A percentile compares a stretch with the other conserved stretches of the same genome.
Evolutionary conservation across 1,139 yeast genomes (phyloP).

Genomic region (Geotrichum restrictum): DNA sequence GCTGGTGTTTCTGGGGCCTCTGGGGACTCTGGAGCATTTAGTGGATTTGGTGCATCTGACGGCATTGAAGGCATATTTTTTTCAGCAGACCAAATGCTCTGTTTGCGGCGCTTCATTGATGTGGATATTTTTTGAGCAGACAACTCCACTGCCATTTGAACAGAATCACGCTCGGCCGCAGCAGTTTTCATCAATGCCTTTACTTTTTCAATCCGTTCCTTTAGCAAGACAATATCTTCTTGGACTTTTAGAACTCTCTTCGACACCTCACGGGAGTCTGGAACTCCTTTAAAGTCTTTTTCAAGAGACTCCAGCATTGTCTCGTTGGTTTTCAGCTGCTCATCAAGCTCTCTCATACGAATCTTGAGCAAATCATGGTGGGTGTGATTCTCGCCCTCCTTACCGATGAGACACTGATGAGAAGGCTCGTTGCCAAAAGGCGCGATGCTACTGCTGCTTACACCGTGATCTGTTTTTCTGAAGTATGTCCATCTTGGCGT

Average conservation of each 20-base stretch:
- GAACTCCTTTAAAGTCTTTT: constrained; percentile 29
- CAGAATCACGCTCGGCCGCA: background rate
- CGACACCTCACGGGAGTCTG: constrained; percentile 28
- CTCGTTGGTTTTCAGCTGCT: constrained; percentile 43
- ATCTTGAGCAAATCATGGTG: constrained; percentile 34
- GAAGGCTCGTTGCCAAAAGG: constrained; percentile 69
- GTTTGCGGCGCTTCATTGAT: constrained; percentile 7
- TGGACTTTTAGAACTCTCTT: constrained; percentile 34
- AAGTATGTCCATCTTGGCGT: constrained; percentile 76
- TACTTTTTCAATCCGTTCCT: constrained; percentile 30
- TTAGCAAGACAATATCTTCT: constrained; percentile 39
- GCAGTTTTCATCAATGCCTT: background rate
- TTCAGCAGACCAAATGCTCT: background rate
- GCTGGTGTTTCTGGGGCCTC: constrained; percentile 9
- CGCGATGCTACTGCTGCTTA: constrained; percentile 35
- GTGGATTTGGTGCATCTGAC: constrained; percentile 10
- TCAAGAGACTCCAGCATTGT: constrained; percentile 39
- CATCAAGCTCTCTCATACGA: constrained; percentile 43
- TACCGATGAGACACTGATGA: constrained; percentile 65
- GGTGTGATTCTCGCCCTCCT: constrained; percentile 34
- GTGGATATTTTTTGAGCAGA: constrained; percentile 19
- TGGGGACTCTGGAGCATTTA: constrained; percentile 2
- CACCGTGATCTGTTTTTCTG: constrained; percentile 50
- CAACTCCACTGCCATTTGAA: constrained; percentile 14
- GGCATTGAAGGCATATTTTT: background rate